Base-by-base conservation (phyloP, 345 rosid genomes). In the rapeseed (Brassica napus) region DNA sequence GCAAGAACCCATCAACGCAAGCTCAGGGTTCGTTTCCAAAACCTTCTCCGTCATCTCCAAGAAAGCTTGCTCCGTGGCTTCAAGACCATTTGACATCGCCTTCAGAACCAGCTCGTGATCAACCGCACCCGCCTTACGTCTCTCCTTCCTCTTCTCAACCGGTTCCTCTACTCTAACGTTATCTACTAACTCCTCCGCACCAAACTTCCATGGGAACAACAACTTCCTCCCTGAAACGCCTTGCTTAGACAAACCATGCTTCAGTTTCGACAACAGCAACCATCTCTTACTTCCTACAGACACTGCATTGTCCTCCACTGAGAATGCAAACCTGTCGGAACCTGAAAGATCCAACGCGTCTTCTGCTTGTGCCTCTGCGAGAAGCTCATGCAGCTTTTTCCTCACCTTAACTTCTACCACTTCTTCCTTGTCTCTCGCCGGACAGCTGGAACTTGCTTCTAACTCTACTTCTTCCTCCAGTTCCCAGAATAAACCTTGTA, bases 1-100 rank as follows among this genome's bases (percentile, higher is more conserved):
- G 76, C 99, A 94, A 0, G 97, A 94, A 47, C 99, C 99, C 99
- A 94, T 94, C 81, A 94, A 85, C 14, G 98, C 99, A 68, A 94
- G 87, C 89, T 94, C 99, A 0, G 98, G 98, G 84, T 94, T 91
- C 21, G 89, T 82, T 62, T 84, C 90, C 18, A 94, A 88, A 74
- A 93, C 91, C 87, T 94, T 94, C 65, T 92, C 98, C 6, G 98
- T 92, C 95, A 94, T 88, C 76, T 94, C 99, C 85, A 91, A 69
- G 72, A 89, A 94, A 2, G 95, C 97, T 54, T 85, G 83, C 84
- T 94, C 99, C 1, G 96, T 88, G 63, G 83, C 79, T 78, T 92
- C 97, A 37, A 94, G 83, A 14, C 93, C 98, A 77, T 88, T 88
- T 0, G 98, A 90, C 88, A 94, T 83, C 1, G 99, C 99, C 79